phyloP scores from a whole-genome alignment of 179 eudicot genomes.

The Patellifolia procumbens region DNA sequence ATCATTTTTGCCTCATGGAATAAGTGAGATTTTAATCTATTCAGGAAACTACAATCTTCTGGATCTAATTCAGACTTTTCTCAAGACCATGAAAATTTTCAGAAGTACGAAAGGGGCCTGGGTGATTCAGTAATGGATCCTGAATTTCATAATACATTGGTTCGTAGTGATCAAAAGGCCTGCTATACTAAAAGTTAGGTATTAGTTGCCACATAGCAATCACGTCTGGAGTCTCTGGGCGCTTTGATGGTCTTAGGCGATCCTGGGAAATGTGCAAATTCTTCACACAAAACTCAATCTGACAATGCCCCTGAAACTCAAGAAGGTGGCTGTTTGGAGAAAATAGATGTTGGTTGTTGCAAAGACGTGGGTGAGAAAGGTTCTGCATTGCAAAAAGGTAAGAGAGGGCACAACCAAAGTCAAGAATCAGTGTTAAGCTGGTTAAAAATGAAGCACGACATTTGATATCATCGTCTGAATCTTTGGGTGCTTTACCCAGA shows the following conservation, averaged over 20 bases:
- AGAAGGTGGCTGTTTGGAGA: conserved; percentile 12
- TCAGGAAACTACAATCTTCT: conserved; percentile 43
- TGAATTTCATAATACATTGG: conserved; percentile 20
- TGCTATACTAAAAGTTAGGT: conserved; percentile 23
- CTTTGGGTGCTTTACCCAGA: conserved; percentile 29
- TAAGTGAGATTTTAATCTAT: conserved; percentile 17
- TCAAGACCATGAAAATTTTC: conserved; percentile 30
- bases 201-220: conserved; percentile 29
- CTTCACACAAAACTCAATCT: conserved; percentile 27
- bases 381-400: conserved; percentile 26
- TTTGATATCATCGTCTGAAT: conserved; percentile 26
- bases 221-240: conserved; percentile 36
- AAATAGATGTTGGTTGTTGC: conserved; percentile 21
- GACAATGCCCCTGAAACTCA: conserved; percentile 23
- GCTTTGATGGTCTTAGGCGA: conserved; percentile 42
- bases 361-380: conserved; percentile 9
- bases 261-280: conserved; percentile 29
- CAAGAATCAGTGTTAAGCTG: conserved; percentile 30
- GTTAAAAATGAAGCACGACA: conserved; percentile 32
- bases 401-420: conserved; percentile 30
- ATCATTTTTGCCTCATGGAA: not conserved
- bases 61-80: conserved; percentile 33
- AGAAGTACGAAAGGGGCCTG: conserved; percentile 18
- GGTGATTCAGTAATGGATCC: conserved; percentile 24
- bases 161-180: conserved; percentile 28